These are phyloP conservation scores for Fusarium sp. DNA, from an alignment of 2,329 filamentous ascomycete genomes.

Conservation along the genomic window DNA sequence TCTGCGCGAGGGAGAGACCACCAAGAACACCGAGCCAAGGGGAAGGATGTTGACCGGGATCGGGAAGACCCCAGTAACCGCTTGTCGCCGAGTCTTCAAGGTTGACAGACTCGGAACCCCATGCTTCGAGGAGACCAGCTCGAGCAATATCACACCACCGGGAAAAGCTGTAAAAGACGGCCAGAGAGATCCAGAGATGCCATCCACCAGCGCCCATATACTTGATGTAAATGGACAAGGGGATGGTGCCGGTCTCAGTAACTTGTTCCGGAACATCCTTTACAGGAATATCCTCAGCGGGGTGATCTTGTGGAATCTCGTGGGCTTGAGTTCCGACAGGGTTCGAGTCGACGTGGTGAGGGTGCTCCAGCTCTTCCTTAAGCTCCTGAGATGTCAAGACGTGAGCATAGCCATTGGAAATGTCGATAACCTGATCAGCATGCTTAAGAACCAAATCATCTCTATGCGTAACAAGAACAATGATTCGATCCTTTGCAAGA, in stretches of 20 bases:
- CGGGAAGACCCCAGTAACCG: constrained; percentile 57
- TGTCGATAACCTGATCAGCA: constrained; percentile 75
- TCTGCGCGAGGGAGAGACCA: constrained; percentile 67
- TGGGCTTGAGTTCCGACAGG: constrained; percentile 30
- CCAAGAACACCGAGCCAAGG: constrained; percentile 80
- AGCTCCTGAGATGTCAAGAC: constrained; percentile 58
- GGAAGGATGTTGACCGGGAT: constrained; percentile 69
- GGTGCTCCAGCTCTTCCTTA: constrained; percentile 50
- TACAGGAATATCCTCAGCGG: constrained; percentile 34
- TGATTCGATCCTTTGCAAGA: constrained; percentile 68
- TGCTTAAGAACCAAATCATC: constrained; percentile 79
- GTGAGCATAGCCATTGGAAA: constrained; percentile 66
- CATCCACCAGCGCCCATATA: constrained; percentile 84
- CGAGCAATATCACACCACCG: constrained; percentile 71
- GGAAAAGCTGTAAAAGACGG: constrained; percentile 68
- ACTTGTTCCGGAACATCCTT: constrained; percentile 48
- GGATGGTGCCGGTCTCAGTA: constrained; percentile 70
- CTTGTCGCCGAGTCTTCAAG: constrained; percentile 23
- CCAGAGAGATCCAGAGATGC: constrained; percentile 72
- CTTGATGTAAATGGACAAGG: constrained; percentile 78
- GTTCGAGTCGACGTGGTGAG: constrained; percentile 45
- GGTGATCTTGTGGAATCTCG: constrained; percentile 46
- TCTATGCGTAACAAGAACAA: constrained; percentile 80
- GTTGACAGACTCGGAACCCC: constrained; percentile 69
- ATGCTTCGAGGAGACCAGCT: constrained; percentile 84